phyloP scores from a whole-genome alignment of 257 asterid species.

The Nemophila menziesii region DNA sequence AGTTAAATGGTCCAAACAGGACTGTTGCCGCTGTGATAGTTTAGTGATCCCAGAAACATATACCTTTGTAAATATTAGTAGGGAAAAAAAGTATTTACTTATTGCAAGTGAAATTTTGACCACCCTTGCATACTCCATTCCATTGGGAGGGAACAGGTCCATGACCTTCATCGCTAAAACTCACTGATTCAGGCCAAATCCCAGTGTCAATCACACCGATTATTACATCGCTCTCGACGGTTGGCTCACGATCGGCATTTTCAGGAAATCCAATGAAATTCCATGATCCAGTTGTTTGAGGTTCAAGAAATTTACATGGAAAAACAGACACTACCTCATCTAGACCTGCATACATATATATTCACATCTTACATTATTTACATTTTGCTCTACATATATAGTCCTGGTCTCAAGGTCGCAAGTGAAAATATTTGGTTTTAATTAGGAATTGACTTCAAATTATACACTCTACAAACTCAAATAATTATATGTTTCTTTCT shows the following conservation, averaged over 20 bases:
- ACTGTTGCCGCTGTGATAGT: conserved; percentile 28
- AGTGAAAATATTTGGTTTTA: too few species aligned
- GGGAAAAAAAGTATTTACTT: too few species aligned
- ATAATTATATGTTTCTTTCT: too few species aligned
- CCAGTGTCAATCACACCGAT: conserved; percentile 63
- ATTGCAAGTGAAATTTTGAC: conserved; percentile 46
- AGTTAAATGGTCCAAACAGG: too few species aligned
- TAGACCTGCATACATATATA: not conserved
- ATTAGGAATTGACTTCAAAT: too few species aligned
- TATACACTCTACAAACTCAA: too few species aligned
- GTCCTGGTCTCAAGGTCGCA: too few species aligned
- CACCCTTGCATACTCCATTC: conserved; percentile 61
- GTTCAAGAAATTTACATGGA: conserved; percentile 5
- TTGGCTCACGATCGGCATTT: conserved; percentile 12
- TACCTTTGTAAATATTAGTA: too few species aligned
- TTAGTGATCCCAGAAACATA: too few species aligned
- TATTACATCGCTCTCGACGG: conserved; percentile 40
- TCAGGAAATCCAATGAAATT: conserved; percentile 24
- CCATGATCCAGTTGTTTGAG: conserved; percentile 37
- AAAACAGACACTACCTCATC: conserved; percentile 10
- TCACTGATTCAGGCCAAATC: conserved; percentile 69
- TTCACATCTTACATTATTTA: not conserved
- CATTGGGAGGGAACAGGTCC: conserved; percentile 36
- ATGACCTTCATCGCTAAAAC: conserved; percentile 32
- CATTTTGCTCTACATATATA: too few species aligned